Evolutionary conservation across 495 filamentous ascomycete genomes (phyloP).

Genomic region (Penicillium paradoxum): DNA sequence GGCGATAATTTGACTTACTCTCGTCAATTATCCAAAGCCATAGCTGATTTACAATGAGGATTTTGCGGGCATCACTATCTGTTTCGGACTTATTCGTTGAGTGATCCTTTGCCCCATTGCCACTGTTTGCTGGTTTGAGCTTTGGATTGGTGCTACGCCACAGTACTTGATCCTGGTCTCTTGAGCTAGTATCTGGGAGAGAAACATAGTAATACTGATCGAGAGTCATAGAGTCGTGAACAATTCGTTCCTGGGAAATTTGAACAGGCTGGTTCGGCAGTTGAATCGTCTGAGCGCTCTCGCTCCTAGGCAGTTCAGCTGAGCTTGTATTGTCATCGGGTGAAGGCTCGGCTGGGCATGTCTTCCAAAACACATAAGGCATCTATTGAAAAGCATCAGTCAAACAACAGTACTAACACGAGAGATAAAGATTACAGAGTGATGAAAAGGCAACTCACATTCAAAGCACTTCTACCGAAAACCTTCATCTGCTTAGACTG

Average conservation of each 20-base stretch:
- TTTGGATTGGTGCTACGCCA: background rate
- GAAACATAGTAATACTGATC: conserved; percentile 30
- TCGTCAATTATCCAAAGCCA: conserved; percentile 18
- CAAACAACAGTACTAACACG: background rate
- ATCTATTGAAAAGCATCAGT: conserved; percentile 1
- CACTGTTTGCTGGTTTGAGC: background rate
- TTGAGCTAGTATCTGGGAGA: conserved; percentile 13
- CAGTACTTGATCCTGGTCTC: conserved; percentile 26
- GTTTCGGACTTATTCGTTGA: background rate
- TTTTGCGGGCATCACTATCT: background rate
- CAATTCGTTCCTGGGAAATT: background rate
- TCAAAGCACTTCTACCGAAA: background rate
- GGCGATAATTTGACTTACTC: background rate
- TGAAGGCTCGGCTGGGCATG: background rate
- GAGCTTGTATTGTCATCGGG: background rate
- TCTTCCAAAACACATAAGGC: conserved; percentile 15
- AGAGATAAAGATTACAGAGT: background rate
- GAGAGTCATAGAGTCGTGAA: conserved; percentile 21
- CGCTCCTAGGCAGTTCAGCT: background rate
- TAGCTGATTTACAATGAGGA: conserved; percentile 15
- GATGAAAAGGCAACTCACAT: background rate
- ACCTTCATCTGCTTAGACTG: too few species aligned
- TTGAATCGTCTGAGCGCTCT: background rate
- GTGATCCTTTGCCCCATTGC: background rate
- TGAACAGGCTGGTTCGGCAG: background rate